Base-by-base conservation (phyloP, 163 green algal species). In the Chlamydomonas reinhardtii region DNA sequence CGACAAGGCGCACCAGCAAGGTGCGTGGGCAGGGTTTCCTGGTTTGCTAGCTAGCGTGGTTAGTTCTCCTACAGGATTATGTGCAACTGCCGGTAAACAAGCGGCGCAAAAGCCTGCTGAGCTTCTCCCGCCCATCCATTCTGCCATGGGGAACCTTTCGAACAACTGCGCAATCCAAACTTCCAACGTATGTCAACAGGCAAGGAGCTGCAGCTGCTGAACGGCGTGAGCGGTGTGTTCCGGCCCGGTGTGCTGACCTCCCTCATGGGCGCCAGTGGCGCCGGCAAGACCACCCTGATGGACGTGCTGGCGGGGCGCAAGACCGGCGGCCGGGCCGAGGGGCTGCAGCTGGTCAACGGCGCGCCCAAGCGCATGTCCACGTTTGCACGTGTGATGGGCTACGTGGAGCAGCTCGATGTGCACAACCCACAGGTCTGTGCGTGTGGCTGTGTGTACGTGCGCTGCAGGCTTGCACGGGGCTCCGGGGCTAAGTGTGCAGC, bases 331-430 rank as follows among this genome's bases (percentile, higher is more conserved):
- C 76, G 59, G 27, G 82, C 92, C 35, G 78, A 73, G 17, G 93
- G 93, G 24, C 85, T 92, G 29, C 81, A 96, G 24, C 78, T 85
- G 37, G 73, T 96, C 64, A 93, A 91, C 74, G 93, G 93, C 37
- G 82, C 90, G 88, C 92, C 92, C 78, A 96, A 96, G 86, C 78
- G 90, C n/a, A 91, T 95, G 80, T 35, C 74, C 16, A 94, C 92
- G 2, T 96, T 95, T 66, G 90, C 91, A 0, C 90, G 94, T 34
- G 83, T 95, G 9, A 91, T 88, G 29, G 94, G 90, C 75, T 96
- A 96, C 83, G 90, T 94, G 35, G 94, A 96, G 88, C 94, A 96
- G 84, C 84, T 79, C 34, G 93, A 96, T 81, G 90, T 94, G n/a
- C 91, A 94, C 86, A 83, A 83, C 25, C 54, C 82, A 6, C 31